Conservation (phyloP, 1,284 basidiomycete species). For the Marasmius oreades region DNA sequence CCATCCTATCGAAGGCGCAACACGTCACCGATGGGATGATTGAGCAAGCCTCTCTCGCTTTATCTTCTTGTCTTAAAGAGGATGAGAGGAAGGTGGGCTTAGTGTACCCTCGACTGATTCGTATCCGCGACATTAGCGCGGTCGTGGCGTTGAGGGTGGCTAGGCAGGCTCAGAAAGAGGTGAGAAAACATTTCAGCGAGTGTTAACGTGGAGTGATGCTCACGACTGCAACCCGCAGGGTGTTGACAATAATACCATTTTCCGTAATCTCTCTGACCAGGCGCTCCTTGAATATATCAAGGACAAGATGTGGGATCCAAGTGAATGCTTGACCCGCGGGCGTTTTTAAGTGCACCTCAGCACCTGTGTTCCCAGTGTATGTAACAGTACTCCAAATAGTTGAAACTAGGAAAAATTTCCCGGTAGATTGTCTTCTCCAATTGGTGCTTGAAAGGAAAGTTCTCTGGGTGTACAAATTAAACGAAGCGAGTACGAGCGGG, state of each 20-base stretch:
- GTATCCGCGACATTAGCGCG: constrained; percentile 70
- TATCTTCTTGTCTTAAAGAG: constrained; percentile 57
- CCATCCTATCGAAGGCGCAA: constrained; percentile 56
- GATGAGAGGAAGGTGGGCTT: constrained; percentile 57
- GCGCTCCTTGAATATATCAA: constrained; percentile 47
- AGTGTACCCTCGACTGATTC: constrained; percentile 60
- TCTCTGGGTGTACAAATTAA: too few relatives aligned
- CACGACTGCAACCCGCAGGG: constrained; percentile 26
- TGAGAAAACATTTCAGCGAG: too few relatives aligned
- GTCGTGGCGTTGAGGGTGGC: constrained; percentile 60
- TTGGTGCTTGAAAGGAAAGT: too few relatives aligned
- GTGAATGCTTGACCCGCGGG: not conserved
- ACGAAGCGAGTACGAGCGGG: too few relatives aligned
- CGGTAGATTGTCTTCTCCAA: too few relatives aligned
- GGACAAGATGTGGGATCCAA: constrained; percentile 57
- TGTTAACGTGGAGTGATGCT: too few relatives aligned
- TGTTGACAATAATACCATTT: constrained; percentile 41
- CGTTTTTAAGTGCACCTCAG: not conserved
- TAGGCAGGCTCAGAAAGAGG: constrained; percentile 60
- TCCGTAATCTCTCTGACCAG: constrained; percentile 46
- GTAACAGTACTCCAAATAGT: not conserved
- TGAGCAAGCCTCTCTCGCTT: constrained; percentile 54
- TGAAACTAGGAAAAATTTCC: too few relatives aligned
- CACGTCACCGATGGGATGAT: constrained; percentile 65
- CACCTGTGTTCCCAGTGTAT: not conserved